Percentiles rank a stretch among this genome's conserved stretches.
Conservation (phyloP, 192 early-diverging fungal genomes). For the Geranomyces michiganensis region DNA sequence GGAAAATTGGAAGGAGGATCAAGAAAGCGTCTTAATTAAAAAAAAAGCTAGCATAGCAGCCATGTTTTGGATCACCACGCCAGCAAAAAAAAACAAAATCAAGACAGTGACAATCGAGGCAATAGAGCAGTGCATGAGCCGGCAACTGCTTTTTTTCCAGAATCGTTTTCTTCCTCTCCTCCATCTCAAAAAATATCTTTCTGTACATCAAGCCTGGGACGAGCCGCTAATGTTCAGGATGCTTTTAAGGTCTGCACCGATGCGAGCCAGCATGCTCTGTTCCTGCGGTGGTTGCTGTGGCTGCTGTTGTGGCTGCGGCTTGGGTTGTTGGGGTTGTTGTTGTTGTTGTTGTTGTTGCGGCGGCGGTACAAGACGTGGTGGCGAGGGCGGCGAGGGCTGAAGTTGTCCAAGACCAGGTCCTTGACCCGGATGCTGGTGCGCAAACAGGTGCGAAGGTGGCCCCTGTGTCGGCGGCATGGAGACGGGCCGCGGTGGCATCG, state of each 20-base stretch:
- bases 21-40: too few relatives aligned
- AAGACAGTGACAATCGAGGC: background rate
- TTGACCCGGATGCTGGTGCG: background rate
- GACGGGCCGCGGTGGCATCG: background rate
- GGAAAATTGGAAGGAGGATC: background rate
- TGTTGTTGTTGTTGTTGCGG: conserved; percentile 7
- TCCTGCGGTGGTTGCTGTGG: conserved; percentile 5
- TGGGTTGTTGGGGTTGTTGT: conserved; percentile 3
- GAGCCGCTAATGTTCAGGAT: conserved; percentile 40
- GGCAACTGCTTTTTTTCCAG: too few relatives aligned
- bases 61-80: too few relatives aligned
- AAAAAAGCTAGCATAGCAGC: too few relatives aligned
- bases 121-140: too few relatives aligned
- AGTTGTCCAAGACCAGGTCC: background rate
- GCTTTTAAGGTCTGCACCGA: conserved; percentile 34
- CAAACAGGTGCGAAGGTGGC: background rate
- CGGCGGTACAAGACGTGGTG: background rate
- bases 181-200: background rate
- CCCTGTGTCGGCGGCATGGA: background rate
- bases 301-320: background rate
- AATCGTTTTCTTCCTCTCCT: too few relatives aligned
- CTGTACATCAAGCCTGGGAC: background rate
- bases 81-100: background rate
- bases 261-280: conserved; percentile 31
- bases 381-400: background rate